Conservation (phyloP, 2,329 filamentous ascomycete genomes). For the Microdochium bolleyi region DNA sequence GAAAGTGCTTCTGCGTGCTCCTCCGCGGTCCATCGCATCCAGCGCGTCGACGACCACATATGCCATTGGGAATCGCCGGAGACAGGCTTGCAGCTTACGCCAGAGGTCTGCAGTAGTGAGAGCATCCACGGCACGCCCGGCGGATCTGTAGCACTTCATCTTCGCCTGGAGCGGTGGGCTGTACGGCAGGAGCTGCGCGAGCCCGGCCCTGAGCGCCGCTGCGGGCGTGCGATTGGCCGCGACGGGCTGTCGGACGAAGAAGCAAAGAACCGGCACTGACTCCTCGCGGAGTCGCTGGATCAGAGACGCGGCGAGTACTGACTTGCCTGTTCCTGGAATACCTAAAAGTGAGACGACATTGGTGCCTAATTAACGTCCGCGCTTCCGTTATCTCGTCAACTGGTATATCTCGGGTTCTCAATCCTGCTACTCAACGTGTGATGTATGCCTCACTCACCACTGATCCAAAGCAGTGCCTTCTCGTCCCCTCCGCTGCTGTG, state of each 20-base stretch:
- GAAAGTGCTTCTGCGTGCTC: too few relatives aligned
- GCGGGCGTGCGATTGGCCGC: slow-evolving; percentile 22
- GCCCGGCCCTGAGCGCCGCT: slow-evolving; percentile 23
- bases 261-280: slow-evolving; percentile 21
- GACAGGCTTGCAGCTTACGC: slow-evolving; percentile 15
- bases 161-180: slow-evolving; percentile 19
- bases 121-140: slow-evolving; percentile 5
- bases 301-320: slow-evolving; percentile 21
- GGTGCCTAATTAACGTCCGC: too few relatives aligned
- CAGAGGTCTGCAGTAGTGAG: slow-evolving; percentile 17
- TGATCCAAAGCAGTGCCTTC: neutral
- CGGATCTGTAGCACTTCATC: slow-evolving; percentile 9
- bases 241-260: slow-evolving; percentile 31
- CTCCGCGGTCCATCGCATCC: slow-evolving; percentile 33
- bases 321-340: slow-evolving; percentile 26
- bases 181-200: slow-evolving; percentile 20
- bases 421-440: neutral
- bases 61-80: slow-evolving; percentile 12
- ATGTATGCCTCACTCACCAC: neutral
- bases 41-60: slow-evolving; percentile 34
- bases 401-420: too few relatives aligned
- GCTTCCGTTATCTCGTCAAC: too few relatives aligned
- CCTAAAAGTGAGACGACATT: neutral
- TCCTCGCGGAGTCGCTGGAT: slow-evolving; percentile 8
- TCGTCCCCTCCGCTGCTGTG: neutral